Evolutionary conservation across 2,329 filamentous ascomycete species (phyloP), one percentile per base, ranked within the genome.

Genomic region (Sordariomycetes sp.): DNA sequence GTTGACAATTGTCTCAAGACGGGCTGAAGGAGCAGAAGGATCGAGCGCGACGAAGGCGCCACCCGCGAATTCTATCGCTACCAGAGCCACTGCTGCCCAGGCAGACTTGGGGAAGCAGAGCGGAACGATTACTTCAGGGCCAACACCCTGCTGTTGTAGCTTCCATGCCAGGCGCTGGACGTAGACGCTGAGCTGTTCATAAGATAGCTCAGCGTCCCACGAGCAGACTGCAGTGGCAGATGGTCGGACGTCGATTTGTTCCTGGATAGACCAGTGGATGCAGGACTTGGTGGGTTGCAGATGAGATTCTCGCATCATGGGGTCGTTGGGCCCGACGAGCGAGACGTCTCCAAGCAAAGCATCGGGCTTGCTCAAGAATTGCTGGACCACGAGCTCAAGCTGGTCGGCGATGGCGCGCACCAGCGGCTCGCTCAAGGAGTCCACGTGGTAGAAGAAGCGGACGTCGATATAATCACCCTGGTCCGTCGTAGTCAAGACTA

Each of bases 181-280:
- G n/a, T n/a, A n/a, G n/a, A n/a, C n/a, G n/a, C n/a, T n/a, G n/a
- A n/a, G n/a, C 17, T 65, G 51, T 30, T 47, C 37, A 36, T 64
- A 66, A 6, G 60, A 61, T 34, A 63, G 54, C 32, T 46, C 39
- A 14, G 60, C 61, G 37, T 66, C 63, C 60, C 59, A 65, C 2
- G 62, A 61, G 29, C 58, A 45, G 19, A 66, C 51, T 14, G 63
- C 63, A 9, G 17, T 9, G 5, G 47, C 46, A n/a, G 44, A 35
- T 1, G 63, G 59, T 8, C 21, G 31, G 20, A 24, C n/a, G 11
- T 14, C 14, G 5, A 33, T 33, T 11, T 39, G 37, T 21, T 31
- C 16, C 2, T 21, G 8, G n/a, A 39, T 21, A 12, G 27, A 33
- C 10, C 26, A 14, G n/a, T 39, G 33, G 5, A 39, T 10, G 9